phyloP scores from a whole-genome alignment of 2,329 filamentous ascomycete species.

The Aureobasidium lini region DNA sequence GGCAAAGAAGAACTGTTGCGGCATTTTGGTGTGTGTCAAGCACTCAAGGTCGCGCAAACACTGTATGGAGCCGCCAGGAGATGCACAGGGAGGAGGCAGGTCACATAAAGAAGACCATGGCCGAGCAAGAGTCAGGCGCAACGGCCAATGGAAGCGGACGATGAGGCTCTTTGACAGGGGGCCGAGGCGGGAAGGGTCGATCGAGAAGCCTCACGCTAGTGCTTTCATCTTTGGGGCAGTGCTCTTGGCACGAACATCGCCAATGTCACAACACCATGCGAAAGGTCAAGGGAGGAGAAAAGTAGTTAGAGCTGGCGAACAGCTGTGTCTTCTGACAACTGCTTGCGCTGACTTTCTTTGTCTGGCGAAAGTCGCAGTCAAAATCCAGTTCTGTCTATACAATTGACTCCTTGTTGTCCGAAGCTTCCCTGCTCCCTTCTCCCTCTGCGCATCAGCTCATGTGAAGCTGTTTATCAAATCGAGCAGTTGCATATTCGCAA shows the following conservation, averaged over 20 bases:
- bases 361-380: background rate
- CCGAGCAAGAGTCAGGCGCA: background rate
- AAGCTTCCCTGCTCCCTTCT: background rate
- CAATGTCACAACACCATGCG: background rate
- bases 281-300: background rate
- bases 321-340: background rate
- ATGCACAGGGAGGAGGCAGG: background rate
- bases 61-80: background rate
- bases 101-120: background rate
- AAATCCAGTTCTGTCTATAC: background rate
- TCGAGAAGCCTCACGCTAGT: background rate
- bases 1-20: background rate
- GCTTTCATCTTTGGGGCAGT: slow-evolving; percentile 3
- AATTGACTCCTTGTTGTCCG: background rate
- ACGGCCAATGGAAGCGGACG: background rate
- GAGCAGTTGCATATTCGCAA: background rate
- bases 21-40: background rate
- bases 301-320: background rate
- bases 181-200: background rate
- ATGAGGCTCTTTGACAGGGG: slow-evolving; percentile 8
- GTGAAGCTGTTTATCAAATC: background rate
- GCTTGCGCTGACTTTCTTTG: background rate
- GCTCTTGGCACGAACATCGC: background rate
- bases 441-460: background rate
- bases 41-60: background rate